Evolutionary conservation across 2,329 filamentous ascomycete genomes (phyloP), one percentile per base, ranked within the genome.

Genomic region (Parastagonospora avenae): DNA sequence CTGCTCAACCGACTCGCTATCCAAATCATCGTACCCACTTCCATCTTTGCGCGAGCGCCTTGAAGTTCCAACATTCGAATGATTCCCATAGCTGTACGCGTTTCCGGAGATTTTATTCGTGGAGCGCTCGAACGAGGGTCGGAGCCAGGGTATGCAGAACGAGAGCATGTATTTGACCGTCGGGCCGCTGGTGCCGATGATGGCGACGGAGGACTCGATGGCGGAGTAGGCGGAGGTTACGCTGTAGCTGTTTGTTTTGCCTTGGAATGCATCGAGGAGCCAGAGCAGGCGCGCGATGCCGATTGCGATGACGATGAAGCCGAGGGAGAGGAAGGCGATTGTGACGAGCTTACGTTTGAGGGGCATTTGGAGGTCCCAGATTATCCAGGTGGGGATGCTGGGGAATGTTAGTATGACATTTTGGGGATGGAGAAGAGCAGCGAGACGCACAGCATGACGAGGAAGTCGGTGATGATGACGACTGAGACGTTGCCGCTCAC

Each of bases 381-480:
- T 59, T 3, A 65, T 65, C 62, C 60, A 63, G 0, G 62, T 60
- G 6, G 62, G 62, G 46, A 65, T 65, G 5, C 51, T 54, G 37
- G 9, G n/a, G 24, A 4, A n/a, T 12, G 15, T 48, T 28, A 47
- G 44, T 29, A 14, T n/a, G n/a, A 15, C 2, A 14, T 7, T 11
- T 9, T 16, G 12, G 27, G 10, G 8, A 2, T 29, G n/a, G 30
- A 35, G 4, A 12, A 16, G 33, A 16, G 24, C 14, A 10, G n/a
- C n/a, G n/a, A n/a, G 9, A 33, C 48, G 40, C 36, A 44, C 36
- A 59, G 27, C 7, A 62, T 44, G 7, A 61, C 59, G 14, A 62
- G 48, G 8, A 52, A 43, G 42, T 59, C 59, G 2, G 62, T 65
- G 35, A 60, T 50, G 36, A 65, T 52, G 10, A 60, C 51, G 32